Evolutionary conservation across 192 early-diverging fungal genomes (phyloP).

Genomic region (Coemansia sp.): DNA sequence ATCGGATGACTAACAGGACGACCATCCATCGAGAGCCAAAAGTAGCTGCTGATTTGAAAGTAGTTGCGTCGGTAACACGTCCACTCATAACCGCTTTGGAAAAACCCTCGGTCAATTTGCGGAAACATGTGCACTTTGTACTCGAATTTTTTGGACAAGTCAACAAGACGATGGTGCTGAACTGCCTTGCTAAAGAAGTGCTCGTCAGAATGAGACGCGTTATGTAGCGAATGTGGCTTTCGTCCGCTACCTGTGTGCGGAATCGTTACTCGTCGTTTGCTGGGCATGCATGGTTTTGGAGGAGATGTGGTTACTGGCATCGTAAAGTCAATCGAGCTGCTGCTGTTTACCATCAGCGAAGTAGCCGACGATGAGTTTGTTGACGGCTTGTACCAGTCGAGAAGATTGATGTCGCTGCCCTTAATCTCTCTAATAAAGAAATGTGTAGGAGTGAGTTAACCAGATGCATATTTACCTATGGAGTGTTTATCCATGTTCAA

Average conservation of each 20-base stretch:
- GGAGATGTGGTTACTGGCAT: conserved; percentile 1
- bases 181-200: conserved; percentile 69
- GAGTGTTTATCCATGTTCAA: background rate
- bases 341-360: background rate
- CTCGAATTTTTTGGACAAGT: conserved; percentile 59
- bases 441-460: background rate
- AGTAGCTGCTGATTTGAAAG: conserved; percentile 70
- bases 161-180: conserved; percentile 64
- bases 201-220: conserved; percentile 25
- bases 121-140: conserved; percentile 63
- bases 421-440: background rate
- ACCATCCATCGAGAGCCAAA: conserved; percentile 30
- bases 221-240: conserved; percentile 27
- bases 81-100: conserved; percentile 85
- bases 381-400: conserved; percentile 4
- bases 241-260: conserved; percentile 5
- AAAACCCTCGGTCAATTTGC: conserved; percentile 92
- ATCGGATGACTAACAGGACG: conserved; percentile 19
- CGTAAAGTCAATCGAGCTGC: background rate
- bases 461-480: background rate
- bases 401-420: conserved; percentile 1
- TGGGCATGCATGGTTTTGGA: background rate
- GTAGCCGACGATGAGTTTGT: conserved; percentile 2
- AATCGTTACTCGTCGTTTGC: conserved; percentile 43
- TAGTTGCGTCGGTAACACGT: conserved; percentile 96